A percentile compares a stretch with the other conserved stretches of the same genome.
Conservation (phyloP, 371 early-diverging fungal genomes). For the Mucor mucedo region DNA sequence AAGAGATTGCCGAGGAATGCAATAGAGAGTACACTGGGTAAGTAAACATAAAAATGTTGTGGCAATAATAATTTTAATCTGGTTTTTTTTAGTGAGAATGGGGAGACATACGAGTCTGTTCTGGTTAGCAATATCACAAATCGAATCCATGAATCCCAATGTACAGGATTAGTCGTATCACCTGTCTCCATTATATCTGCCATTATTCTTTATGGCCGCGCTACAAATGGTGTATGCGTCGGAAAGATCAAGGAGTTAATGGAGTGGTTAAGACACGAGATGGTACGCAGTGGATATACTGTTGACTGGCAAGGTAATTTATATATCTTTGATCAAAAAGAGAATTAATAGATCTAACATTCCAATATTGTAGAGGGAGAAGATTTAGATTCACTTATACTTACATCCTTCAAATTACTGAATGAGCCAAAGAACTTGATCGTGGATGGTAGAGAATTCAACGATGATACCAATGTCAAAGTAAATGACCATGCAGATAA, state of each 20-base stretch:
- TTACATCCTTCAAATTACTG: conserved; percentile 46
- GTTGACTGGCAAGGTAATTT: conserved; percentile 52
- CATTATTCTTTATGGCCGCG: conserved; percentile 52
- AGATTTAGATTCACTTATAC: conserved; percentile 46
- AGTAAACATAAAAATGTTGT: background rate
- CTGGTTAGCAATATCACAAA: conserved; percentile 39
- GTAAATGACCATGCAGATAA: conserved; percentile 60
- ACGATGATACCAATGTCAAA: conserved; percentile 54
- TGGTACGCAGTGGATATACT: conserved; percentile 28
- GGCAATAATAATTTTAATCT: too few relatives aligned
- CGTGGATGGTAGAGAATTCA: conserved; percentile 51
- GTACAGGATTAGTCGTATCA: conserved; percentile 45
- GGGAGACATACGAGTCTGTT: conserved; percentile 27
- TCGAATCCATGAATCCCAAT: conserved; percentile 43
- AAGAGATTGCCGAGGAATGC: conserved; percentile 40
- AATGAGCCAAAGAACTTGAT: conserved; percentile 53
- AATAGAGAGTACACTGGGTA: conserved; percentile 28
- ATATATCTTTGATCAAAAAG: background rate
- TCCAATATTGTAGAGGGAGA: conserved; percentile 39
- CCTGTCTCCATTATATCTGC: conserved; percentile 45
- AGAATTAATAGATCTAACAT: background rate
- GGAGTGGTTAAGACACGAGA: conserved; percentile 48
- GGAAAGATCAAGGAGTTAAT: conserved; percentile 54
- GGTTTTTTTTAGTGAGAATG: background rate
- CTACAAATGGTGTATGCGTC: conserved; percentile 48